Evolutionary conservation across 306 rosid genomes (phyloP), one percentile per base, ranked within the genome.

Genomic region (Ziziphus jujuba): DNA sequence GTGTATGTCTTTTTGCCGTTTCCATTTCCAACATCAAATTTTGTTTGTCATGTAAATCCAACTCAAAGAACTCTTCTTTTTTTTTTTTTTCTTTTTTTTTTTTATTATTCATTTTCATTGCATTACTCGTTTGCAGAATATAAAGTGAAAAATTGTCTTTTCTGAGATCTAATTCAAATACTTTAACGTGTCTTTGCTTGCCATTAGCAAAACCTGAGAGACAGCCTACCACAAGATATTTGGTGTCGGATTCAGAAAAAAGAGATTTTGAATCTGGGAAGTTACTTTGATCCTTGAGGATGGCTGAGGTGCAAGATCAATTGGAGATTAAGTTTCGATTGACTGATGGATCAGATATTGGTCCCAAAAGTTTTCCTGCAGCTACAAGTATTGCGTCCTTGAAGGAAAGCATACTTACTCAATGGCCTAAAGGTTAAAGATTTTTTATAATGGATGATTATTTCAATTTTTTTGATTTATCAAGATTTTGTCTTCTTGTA

Each of bases 371-470:
- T 52, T 91, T 79, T 83, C 80, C 96, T 72, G 73, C 87, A 75
- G 91, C 96, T 54, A 85, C 93, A 67, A 91, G 76, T 74, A 82
- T 91, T 72, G 83, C 84, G 55, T 81, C 81, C 45, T 74, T 91
- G 84, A 91, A 91, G 74, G 93, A 91, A 83, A 86, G 80, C 63
- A 71, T 91, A 77, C 87, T 91, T 78, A 80, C 91, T 25, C 93
- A 88, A 54, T 91, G 97, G 97, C 97, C 97, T 67, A 87, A 87
- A 87, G 97, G 97, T 91, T 78, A 62, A 75, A 67, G 49, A 61
- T 57, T 67, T 54, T 23, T 20, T 21, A 16, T 66, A 49, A 8
- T 14, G 7, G 61, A 40, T 31, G 10, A 17, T 49, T 63, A 51
- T 16, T 21, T 28, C 16, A 15, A 8, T 4, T 16, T 50, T 50